Percentiles rank a stretch among this genome's conserved stretches.
These are phyloP conservation scores for Taphrina flavorubra DNA, from an alignment of 1,139 yeast species.

Conservation along the genomic window DNA sequence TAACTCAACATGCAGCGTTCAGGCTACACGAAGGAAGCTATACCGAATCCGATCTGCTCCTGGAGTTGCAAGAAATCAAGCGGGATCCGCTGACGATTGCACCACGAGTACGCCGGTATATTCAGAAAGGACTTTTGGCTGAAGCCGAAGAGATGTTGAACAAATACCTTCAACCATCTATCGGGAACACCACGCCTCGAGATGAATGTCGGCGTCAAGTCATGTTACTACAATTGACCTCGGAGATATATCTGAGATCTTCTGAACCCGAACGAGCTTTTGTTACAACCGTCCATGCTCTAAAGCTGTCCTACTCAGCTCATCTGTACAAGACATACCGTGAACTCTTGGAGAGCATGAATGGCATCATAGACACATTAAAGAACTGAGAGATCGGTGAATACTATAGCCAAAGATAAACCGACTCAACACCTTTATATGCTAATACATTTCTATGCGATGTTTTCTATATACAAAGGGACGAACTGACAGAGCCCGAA, in stretches of 20 bases:
- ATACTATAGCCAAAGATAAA: not conserved
- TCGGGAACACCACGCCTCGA: not conserved
- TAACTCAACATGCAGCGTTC: slow-evolving; percentile 22
- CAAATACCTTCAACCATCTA: slow-evolving; percentile 3
- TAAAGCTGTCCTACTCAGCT: not conserved
- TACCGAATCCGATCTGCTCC: slow-evolving; percentile 3
- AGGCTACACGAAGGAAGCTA: not conserved
- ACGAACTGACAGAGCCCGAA: not conserved
- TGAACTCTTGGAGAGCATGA: slow-evolving; percentile 10
- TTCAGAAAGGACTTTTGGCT: not conserved
- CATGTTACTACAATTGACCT: slow-evolving; percentile 2
- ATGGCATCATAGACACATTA: not conserved
- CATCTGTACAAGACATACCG: slow-evolving; percentile 5
- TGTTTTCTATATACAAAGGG: not conserved
- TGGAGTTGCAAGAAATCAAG: slow-evolving; percentile 18
- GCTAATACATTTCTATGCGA: not conserved
- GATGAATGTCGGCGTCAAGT: not conserved
- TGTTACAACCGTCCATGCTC: not conserved
- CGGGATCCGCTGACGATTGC: slow-evolving; percentile 17
- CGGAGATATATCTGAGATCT: slow-evolving; percentile 17
- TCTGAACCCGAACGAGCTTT: slow-evolving; percentile 37
- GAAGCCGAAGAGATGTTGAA: slow-evolving; percentile 6
- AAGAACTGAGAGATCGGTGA: not conserved
- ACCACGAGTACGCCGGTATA: slow-evolving; percentile 25
- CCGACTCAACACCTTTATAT: not conserved